These are phyloP conservation scores for Dothideomycetes sp. DNA, from an alignment of 2,329 filamentous ascomycete species.

Conservation along the genomic window DNA sequence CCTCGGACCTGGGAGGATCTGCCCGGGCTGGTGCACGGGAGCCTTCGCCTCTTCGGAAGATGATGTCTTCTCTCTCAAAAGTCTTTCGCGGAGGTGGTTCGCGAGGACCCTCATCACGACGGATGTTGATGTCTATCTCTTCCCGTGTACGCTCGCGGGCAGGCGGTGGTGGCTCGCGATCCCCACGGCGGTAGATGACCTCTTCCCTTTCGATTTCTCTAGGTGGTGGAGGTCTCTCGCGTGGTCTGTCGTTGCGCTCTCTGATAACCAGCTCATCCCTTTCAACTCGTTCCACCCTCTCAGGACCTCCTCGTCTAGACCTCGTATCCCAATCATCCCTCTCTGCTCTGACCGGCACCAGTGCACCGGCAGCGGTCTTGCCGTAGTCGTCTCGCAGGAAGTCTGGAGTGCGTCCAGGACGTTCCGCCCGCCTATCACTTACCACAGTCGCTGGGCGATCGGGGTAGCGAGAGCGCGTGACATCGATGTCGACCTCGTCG, in stretches of 20 bases:
- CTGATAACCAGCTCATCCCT: slow-evolving; percentile 30
- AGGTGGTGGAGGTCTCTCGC: slow-evolving; percentile 10
- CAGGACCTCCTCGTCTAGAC: slow-evolving; percentile 8
- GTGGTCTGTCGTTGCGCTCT: slow-evolving; percentile 21
- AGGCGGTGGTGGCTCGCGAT: slow-evolving; percentile 20
- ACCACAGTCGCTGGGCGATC: slow-evolving; percentile 17
- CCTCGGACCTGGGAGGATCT: slow-evolving; percentile 10
- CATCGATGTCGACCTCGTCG: slow-evolving; percentile 39
- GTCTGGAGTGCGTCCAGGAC: slow-evolving; percentile 34
- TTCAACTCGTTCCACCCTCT: slow-evolving; percentile 25
- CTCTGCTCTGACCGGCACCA: slow-evolving; percentile 30
- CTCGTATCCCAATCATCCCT: slow-evolving; percentile 6
- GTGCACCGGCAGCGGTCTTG: slow-evolving; percentile 29
- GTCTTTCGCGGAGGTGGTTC: slow-evolving; percentile 6
- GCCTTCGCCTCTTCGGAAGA: slow-evolving; percentile 19
- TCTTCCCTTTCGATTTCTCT: slow-evolving; percentile 14
- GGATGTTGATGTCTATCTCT: slow-evolving; percentile 11
- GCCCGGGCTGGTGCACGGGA: slow-evolving; percentile 6
- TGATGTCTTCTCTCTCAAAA: slow-evolving; percentile 24
- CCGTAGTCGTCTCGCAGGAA: slow-evolving; percentile 41
- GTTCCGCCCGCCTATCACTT: slow-evolving; percentile 22
- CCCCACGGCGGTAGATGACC: slow-evolving; percentile 12
- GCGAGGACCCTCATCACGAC: slow-evolving; percentile 7
- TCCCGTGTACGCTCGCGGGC: slow-evolving; percentile 8
- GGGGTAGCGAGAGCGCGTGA: slow-evolving; percentile 20